Percentiles rank a stretch among this genome's conserved stretches.
phyloP scores from a whole-genome alignment of 129 eudicot species.

The Flaveria brownii region DNA sequence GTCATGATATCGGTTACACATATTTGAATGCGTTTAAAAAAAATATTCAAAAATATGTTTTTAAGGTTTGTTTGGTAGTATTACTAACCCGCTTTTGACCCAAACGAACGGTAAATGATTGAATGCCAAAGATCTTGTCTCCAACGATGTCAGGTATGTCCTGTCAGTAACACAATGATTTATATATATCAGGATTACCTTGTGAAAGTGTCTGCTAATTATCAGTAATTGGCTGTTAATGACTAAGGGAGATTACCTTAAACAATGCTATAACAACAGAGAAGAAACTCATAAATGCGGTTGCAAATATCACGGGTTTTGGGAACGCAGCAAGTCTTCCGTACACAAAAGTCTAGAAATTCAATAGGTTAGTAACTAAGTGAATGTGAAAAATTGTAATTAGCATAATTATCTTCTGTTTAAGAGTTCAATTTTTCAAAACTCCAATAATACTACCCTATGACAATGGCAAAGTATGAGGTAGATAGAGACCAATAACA shows the following conservation, averaged over 20 bases:
- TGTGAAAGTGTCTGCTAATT: not conserved
- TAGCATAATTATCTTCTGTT: not conserved
- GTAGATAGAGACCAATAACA: not conserved
- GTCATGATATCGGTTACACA: not conserved
- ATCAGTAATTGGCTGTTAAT: slow-evolving; percentile 2
- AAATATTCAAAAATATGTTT: not conserved
- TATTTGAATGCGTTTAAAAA: not conserved
- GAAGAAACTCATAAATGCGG: slow-evolving; percentile 98
- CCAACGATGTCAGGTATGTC: slow-evolving; percentile 98
- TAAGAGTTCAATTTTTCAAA: not conserved
- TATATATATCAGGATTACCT: not conserved
- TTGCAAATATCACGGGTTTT: slow-evolving; percentile 91
- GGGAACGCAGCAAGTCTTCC: slow-evolving; percentile 77
- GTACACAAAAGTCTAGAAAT: slow-evolving; percentile 70
- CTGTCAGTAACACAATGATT: slow-evolving; percentile 32
- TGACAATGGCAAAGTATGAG: not conserved
- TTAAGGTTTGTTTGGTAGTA: not conserved
- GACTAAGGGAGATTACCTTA: slow-evolving; percentile 56
- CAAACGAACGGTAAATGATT: slow-evolving; percentile 86
- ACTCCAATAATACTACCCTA: not conserved
- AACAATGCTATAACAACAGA: slow-evolving; percentile 96
- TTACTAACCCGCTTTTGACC: slow-evolving; percentile 79
- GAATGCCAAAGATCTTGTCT: slow-evolving; percentile 89
- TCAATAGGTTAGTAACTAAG: slow-evolving; percentile 20
- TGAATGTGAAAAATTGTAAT: not conserved